phyloP scores from a whole-genome alignment of 371 early-diverging fungal species.

The Mucor irregularis region DNA sequence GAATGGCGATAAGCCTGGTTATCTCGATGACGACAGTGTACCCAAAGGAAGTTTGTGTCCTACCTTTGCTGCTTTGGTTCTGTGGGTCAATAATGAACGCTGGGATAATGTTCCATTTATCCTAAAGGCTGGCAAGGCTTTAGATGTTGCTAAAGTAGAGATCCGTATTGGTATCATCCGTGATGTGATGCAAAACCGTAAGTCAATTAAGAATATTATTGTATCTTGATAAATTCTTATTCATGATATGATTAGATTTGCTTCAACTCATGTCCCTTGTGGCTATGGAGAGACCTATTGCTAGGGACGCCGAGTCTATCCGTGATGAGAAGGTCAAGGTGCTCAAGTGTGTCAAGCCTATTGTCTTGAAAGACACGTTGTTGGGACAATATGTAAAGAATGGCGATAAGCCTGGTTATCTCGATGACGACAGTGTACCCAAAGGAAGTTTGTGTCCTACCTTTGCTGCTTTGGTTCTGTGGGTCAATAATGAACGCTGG shows the following conservation, averaged over 20 bases:
- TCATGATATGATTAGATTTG: too few species aligned
- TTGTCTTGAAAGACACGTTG: constrained; percentile 73
- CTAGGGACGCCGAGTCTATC: constrained; percentile 80
- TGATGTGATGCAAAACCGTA: constrained; percentile 98
- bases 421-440: constrained; percentile 86
- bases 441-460: constrained; percentile 83
- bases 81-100: constrained; percentile 90
- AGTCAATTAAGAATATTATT: constrained; percentile 14
- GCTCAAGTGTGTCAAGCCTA: constrained; percentile 74
- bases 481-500: constrained; percentile 95
- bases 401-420: constrained; percentile 82
- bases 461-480: constrained; percentile 85
- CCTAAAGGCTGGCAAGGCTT: constrained; percentile 93
- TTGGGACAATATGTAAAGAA: constrained; percentile 89
- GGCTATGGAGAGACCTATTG: constrained; percentile 88
- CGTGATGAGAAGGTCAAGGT: constrained; percentile 92
- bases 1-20: constrained; percentile 81
- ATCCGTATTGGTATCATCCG: constrained; percentile 97
- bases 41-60: constrained; percentile 74
- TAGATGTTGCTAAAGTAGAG: constrained; percentile 88
- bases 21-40: constrained; percentile 90
- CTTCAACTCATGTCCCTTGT: constrained; percentile 87
- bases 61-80: constrained; percentile 88
- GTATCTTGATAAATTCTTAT: too few species aligned
- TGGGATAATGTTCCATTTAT: constrained; percentile 97